These are phyloP conservation scores for Aspergillus homomorphus DNA, from an alignment of 495 filamentous ascomycete species.

Conservation along the genomic window DNA sequence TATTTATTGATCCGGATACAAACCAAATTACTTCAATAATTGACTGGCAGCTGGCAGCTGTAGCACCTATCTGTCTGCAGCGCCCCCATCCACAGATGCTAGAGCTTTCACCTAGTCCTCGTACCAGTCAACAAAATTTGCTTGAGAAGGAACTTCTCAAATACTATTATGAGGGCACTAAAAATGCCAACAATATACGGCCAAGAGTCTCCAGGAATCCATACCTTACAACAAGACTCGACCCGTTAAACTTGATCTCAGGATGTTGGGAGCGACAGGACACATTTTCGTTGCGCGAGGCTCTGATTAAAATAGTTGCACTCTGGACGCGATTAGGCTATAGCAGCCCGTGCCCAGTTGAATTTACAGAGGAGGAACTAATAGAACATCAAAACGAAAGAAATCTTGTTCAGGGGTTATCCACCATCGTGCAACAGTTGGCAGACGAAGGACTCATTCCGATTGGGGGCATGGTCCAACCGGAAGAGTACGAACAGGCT, in stretches of 20 bases:
- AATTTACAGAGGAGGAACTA: not conserved
- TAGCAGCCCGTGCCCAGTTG: not conserved
- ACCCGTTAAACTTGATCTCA: not conserved
- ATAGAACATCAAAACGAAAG: not conserved
- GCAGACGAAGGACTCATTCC: not conserved
- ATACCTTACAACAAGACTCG: not conserved
- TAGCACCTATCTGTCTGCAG: no score
- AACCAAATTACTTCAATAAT: no score
- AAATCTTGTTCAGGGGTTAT: not conserved
- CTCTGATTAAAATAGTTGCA: not conserved
- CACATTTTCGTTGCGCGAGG: not conserved
- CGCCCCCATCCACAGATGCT: no score
- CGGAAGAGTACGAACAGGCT: not conserved
- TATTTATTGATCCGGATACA: no score
- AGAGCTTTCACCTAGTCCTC: not conserved
- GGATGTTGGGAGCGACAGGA: not conserved
- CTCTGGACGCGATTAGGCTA: not conserved
- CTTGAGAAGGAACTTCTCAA: no score
- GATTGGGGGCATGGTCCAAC: not conserved
- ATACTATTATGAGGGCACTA: no score
- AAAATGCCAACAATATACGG: no score
- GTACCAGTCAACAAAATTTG: no score
- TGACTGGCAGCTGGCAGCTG: no score
- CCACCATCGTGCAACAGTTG: not conserved
- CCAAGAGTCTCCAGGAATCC: not conserved